Evolutionary conservation across 345 rosid genomes (phyloP).

Genomic region (Citrus reticulata): DNA sequence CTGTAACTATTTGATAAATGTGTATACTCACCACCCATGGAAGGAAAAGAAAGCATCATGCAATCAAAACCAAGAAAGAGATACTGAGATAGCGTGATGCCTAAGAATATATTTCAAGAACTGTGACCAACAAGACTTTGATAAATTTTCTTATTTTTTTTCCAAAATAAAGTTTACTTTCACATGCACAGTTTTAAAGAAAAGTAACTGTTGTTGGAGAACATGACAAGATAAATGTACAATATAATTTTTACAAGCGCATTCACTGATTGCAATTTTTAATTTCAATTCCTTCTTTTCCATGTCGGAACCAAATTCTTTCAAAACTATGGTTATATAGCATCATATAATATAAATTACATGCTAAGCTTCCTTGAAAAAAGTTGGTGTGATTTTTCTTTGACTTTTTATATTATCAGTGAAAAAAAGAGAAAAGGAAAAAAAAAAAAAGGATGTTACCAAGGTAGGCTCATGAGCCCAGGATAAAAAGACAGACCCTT

Average conservation of each 20-base stretch:
- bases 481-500: slow-evolving; percentile 8
- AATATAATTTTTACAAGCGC: background rate
- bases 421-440: too few species aligned
- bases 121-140: background rate
- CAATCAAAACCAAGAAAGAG: background rate
- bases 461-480: background rate
- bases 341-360: background rate
- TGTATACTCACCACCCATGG: background rate
- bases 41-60: background rate
- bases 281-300: background rate
- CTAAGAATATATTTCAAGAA: background rate
- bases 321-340: background rate
- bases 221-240: background rate
- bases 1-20: background rate
- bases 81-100: background rate
- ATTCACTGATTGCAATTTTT: background rate
- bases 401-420: background rate
- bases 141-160: background rate
- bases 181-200: background rate
- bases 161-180: background rate
- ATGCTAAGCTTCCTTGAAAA: background rate
- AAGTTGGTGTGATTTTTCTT: background rate
- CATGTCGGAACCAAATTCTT: background rate
- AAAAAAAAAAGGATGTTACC: too few species aligned
- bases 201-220: background rate